Evolutionary conservation across 2,329 filamentous ascomycete genomes (phyloP).

Genomic region (Pseudogymnoascus sp.): DNA sequence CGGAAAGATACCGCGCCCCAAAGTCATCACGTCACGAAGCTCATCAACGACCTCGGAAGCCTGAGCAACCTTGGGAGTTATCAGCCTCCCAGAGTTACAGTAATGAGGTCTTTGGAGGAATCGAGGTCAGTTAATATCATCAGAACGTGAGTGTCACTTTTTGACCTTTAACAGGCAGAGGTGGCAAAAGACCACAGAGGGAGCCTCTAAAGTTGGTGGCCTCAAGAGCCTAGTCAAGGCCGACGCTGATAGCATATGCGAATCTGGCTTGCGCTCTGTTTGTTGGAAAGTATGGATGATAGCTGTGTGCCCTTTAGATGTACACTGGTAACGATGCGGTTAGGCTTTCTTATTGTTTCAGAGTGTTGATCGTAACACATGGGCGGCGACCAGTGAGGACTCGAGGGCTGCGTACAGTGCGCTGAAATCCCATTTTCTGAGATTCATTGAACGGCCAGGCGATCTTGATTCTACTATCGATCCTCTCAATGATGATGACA

Average conservation of each 20-base stretch:
- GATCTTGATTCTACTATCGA: constrained; percentile 67
- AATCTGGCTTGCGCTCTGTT: constrained; percentile 69
- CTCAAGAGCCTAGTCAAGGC: constrained; percentile 57
- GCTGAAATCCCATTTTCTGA: constrained; percentile 64
- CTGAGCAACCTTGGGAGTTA: constrained; percentile 9
- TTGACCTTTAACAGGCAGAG: constrained; percentile 41
- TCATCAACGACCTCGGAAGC: background rate
- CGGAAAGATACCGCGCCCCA: constrained; percentile 2
- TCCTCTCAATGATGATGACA: constrained; percentile 73
- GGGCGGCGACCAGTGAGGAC: constrained; percentile 58
- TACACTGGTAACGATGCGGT: constrained; percentile 10
- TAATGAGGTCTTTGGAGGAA: constrained; percentile 47
- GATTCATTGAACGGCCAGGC: constrained; percentile 76
- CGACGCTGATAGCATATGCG: constrained; percentile 52
- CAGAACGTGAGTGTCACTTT: background rate
- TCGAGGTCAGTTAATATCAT: constrained; percentile 35
- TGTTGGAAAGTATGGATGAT: constrained; percentile 69
- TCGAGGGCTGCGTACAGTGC: constrained; percentile 67
- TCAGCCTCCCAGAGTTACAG: constrained; percentile 15
- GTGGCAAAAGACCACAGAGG: constrained; percentile 57
- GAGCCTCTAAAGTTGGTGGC: constrained; percentile 48
- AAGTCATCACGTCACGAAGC: constrained; percentile 4
- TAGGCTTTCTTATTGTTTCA: constrained; percentile 77
- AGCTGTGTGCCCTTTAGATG: background rate
- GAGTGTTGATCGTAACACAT: constrained; percentile 53